These are phyloP conservation scores for Gonapodya sp. DNA, from an alignment of 192 early-diverging fungal genomes.

Conservation along the genomic window DNA sequence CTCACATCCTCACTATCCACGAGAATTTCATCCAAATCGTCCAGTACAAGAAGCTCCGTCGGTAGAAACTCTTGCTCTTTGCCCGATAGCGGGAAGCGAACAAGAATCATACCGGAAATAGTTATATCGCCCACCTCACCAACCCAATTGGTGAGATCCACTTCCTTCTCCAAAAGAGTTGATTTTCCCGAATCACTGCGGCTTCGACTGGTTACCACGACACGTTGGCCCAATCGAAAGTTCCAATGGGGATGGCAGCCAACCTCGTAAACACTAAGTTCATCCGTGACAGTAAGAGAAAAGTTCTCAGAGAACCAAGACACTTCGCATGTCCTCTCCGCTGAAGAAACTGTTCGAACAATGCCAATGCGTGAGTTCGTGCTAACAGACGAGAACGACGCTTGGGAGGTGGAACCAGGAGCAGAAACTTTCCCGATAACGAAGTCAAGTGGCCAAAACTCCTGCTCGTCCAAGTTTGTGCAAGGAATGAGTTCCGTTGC, in stretches of 20 bases:
- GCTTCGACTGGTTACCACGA: background rate
- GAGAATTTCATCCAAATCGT: background rate
- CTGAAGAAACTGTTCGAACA: background rate
- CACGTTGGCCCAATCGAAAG: background rate
- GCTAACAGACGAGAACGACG: background rate
- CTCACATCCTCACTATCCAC: background rate
- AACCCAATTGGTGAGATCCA: constrained; percentile 1
- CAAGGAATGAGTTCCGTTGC: background rate
- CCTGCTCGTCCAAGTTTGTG: constrained; percentile 7
- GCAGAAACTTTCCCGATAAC: background rate
- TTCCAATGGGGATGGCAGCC: background rate
- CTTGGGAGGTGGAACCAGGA: background rate
- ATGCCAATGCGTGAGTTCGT: background rate
- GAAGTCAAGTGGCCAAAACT: constrained; percentile 1
- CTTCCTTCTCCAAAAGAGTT: background rate
- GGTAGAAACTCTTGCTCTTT: background rate
- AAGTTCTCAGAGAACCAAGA: background rate
- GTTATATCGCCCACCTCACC: constrained; percentile 4
- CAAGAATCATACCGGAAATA: background rate
- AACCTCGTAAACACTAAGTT: background rate
- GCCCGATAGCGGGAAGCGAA: background rate
- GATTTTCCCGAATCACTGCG: background rate
- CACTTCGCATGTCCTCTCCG: constrained; percentile 4
- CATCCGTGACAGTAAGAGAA: background rate
- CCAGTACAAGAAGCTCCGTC: background rate